Conservation (phyloP, 139 green algal species). For the Pseudopediastrum boryanum region DNA sequence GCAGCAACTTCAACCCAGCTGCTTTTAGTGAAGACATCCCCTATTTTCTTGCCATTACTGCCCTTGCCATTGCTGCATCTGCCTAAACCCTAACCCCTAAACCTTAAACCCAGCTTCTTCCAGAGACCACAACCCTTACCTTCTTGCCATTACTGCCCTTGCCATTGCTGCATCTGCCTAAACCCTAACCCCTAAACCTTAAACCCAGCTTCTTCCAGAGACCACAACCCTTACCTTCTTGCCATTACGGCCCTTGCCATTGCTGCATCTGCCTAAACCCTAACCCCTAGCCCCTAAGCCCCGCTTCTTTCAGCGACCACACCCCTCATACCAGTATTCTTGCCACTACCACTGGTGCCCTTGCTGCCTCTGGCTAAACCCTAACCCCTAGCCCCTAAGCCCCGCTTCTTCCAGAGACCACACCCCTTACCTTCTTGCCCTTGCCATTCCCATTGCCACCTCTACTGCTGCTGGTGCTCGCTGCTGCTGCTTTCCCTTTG, state of each 20-base stretch:
- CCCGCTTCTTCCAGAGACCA: not conserved
- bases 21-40: too few species aligned
- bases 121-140: too few species aligned
- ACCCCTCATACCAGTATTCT: not conserved
- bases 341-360: not conserved
- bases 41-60: not conserved
- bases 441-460: constrained; percentile 26
- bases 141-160: constrained; percentile 9
- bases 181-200: not conserved
- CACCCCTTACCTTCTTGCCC: not conserved
- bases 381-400: not conserved
- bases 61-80: constrained; percentile 13
- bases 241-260: constrained; percentile 3
- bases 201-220: not conserved
- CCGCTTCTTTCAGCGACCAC: not conserved
- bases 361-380: not conserved
- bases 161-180: constrained; percentile 1
- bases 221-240: not conserved
- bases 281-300: not conserved
- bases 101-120: too few species aligned
- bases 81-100: too few species aligned
- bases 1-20: too few species aligned
- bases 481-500: too few species aligned
- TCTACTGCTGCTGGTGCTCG: not conserved
- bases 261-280: not conserved